Evolutionary conservation across 176 grass and related monocot species (phyloP), one percentile per base, ranked within the genome.

Genomic region (Carex kokanica): DNA sequence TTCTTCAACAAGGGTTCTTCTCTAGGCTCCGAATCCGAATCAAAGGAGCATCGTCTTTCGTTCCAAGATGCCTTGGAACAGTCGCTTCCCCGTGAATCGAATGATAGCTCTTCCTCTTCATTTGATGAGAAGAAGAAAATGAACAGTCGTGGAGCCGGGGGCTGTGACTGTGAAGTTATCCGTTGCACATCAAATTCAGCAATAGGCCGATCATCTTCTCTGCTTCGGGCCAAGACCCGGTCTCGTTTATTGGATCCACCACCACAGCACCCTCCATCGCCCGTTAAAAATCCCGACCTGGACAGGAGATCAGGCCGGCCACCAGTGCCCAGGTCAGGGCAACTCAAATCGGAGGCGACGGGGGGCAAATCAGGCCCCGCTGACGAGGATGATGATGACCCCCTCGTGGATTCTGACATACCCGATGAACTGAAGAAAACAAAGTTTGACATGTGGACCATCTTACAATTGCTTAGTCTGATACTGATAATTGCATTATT

Each of bases 351-450:
- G 5, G 93, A 88, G 0, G 56, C 52, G 0, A 86, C 25, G 9
- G 74, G 75, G 16, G 79, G 79, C 29, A 97, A 94, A 84, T 63
- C 92, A 0, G 85, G 85, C n/a, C 66, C 14, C 13, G 72, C 21
- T 43, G 93, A 95, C 0, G 97, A 99, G 0, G 97, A 95, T 8
- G 91, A 99, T 32, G 96, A 95, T 31, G 97, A 96, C 64, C 85
- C 88, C 2, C 90, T 99, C 86, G 1, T 89, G 8, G 97, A 99
- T 55, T 91, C 91, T 49, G 91, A 92, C 53, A 69, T 99, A 24
- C 80, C 89, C 5, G 72, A 88, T 12, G 91, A 93, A 74, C 78
- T 92, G 36, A 95, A 93, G 84, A 86, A 88, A 58, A 84, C 75
- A n/a, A 86, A 83, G 17, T 49, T 91, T 68, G 83, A 74, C 69